Conservation (phyloP, 1,284 basidiomycete genomes). For the Boletus sp. region DNA sequence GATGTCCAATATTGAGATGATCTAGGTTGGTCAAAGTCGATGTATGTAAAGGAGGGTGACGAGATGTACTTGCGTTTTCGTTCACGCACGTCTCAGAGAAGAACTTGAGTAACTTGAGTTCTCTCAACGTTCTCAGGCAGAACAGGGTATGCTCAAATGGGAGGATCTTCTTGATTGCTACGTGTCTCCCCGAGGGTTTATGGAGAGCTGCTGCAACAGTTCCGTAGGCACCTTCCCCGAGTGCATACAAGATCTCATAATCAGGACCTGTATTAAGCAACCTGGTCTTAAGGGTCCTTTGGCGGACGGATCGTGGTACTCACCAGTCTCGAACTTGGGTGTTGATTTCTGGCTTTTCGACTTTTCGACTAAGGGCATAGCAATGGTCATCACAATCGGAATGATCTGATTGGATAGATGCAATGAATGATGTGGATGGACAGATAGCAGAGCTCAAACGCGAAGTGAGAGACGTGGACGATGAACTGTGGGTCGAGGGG, state of each 20-base stretch:
- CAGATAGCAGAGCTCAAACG: not conserved
- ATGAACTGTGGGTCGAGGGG: not conserved
- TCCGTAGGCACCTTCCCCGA: conserved; percentile 78
- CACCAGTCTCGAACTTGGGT: conserved; percentile 68
- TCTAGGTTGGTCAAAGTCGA: conserved; percentile 38
- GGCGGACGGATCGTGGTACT: conserved; percentile 14
- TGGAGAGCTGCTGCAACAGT: conserved; percentile 68
- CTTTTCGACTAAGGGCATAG: conserved; percentile 15
- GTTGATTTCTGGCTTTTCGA: conserved; percentile 38
- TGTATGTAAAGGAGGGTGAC: not conserved
- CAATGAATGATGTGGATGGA: not conserved
- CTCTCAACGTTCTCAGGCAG: conserved; percentile 71
- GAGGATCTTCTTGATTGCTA: conserved; percentile 83
- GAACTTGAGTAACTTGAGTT: conserved; percentile 79
- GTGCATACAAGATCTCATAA: conserved; percentile 70
- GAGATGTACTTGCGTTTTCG: conserved; percentile 54
- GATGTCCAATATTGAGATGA: conserved; percentile 85
- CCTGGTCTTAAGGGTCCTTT: conserved; percentile 9
- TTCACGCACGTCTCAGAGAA: conserved; percentile 81
- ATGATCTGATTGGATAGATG: not conserved
- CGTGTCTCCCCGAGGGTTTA: conserved; percentile 57
- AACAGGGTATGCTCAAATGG: conserved; percentile 83
- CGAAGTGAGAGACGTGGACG: not conserved
- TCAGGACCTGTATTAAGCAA: conserved; percentile 51
- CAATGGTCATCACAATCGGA: conserved; percentile 11